Evolutionary conservation across 768 basidiomycete genomes (phyloP).

Genomic region (Gautieria morchelliformis): DNA sequence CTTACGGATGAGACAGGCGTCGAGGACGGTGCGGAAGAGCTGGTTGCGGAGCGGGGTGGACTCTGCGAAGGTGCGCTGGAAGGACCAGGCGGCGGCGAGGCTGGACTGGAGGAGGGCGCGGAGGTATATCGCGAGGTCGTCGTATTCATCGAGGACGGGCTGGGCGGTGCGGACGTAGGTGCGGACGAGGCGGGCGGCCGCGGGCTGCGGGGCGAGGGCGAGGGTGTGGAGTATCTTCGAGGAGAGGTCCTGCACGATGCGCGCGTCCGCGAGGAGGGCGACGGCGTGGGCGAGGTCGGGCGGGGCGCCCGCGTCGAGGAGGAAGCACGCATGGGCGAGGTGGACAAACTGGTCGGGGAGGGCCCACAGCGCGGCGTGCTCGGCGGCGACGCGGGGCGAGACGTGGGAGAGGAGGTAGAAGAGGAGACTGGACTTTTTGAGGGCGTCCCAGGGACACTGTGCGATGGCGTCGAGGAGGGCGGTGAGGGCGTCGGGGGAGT

Average conservation of each 20-base stretch:
- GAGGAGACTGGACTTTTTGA: constrained; percentile 74
- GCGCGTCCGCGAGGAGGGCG: constrained; percentile 60
- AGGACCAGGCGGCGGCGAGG: constrained; percentile 67
- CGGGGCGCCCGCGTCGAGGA: constrained; percentile 51
- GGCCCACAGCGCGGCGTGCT: constrained; percentile 54
- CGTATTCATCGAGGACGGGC: constrained; percentile 57
- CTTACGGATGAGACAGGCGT: constrained; percentile 65
- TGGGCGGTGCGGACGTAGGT: constrained; percentile 70
- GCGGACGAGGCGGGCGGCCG: constrained; percentile 49
- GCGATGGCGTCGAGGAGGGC: constrained; percentile 53
- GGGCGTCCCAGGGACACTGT: constrained; percentile 51
- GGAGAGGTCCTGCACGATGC: constrained; percentile 66
- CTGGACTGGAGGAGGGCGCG: constrained; percentile 57
- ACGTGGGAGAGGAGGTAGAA: constrained; percentile 52
- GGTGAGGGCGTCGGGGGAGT: constrained; percentile 41
- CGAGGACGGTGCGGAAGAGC: constrained; percentile 48
- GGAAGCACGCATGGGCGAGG: constrained; percentile 81
- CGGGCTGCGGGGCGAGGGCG: constrained; percentile 31
- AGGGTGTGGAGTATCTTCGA: constrained; percentile 71
- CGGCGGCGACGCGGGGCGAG: constrained; percentile 49
- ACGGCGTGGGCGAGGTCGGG: constrained; percentile 48
- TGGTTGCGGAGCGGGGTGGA: constrained; percentile 39
- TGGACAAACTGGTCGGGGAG: constrained; percentile 66
- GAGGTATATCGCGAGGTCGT: constrained; percentile 62
- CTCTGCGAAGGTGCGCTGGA: constrained; percentile 62